Evolutionary conservation across 331 rosid species (phyloP), one percentile per base, ranked within the genome.

Genomic region (Quercus lobata): DNA sequence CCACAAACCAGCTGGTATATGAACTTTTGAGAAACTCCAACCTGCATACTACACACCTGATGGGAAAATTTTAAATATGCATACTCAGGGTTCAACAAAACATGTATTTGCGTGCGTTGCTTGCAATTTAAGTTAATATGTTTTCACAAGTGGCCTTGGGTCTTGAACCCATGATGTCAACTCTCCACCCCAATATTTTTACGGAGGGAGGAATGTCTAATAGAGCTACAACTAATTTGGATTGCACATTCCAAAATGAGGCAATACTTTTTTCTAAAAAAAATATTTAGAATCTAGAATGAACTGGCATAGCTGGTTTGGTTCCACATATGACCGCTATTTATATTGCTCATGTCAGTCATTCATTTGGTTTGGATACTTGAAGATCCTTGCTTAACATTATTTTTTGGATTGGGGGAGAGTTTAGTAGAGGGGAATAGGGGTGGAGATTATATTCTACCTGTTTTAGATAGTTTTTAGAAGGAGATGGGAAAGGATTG

Each of bases 1-100:
- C 98, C 80, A 87, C 97, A 81, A 94, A 92, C 81, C 97, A 87
- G 86, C 92, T 94, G 93, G 98, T 94, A 91, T 52, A 65, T 83
- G 44, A 56, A 34, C 78, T 60, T 83, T 72, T 74, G 55, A 35
- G 34, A 73, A 63, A 75, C 24, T 71, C 34, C 80, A 49, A 22
- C 73, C 55, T 87, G 76, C 72, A 27, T 63, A 46, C 65, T 9
- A 16, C 24, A 14, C 63, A 24, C 22, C 27, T 68, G 53, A 25
- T 22, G 21, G 12, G 22, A 25, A 41, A 72, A 21, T 37, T 46
- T 72, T 52, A 70, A 30, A 70, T 41, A 12, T 70, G 22, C 52
- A 17, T 41, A n/a, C 49, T 41, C 41, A 6, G 73, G 5, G 7
- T 70, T 41, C 44, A 14, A n/a, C 16, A 24, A 24, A 24, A 60